These are phyloP conservation scores for Scleroderma citrinum DNA, from an alignment of 768 basidiomycete species.

Conservation along the genomic window DNA sequence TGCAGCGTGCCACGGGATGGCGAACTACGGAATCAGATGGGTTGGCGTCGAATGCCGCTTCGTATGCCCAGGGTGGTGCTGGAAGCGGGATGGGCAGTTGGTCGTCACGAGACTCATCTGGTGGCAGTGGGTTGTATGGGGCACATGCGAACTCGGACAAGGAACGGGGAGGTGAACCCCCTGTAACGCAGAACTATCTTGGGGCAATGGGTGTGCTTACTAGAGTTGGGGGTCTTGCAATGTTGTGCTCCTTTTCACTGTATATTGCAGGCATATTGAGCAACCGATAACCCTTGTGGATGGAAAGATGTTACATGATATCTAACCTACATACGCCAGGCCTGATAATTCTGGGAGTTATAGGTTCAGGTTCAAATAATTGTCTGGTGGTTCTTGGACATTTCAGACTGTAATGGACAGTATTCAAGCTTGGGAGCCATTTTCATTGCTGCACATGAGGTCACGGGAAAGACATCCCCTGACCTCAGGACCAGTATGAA, in stretches of 20 bases:
- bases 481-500: not conserved
- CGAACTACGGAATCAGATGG: not conserved
- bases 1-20: conserved; percentile 7
- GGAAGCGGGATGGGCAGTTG: no score
- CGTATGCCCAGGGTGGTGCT: not conserved
- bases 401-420: no score
- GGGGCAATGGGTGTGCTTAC: not conserved
- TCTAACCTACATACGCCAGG: no score
- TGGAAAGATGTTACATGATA: no score
- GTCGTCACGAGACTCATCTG: not conserved
- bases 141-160: not conserved
- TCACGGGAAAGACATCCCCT: not conserved
- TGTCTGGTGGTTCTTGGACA: no score
- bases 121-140: not conserved
- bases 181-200: not conserved
- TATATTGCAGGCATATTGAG: not conserved
- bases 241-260: not conserved
- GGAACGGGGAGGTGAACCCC: not conserved
- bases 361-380: no score
- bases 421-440: no score
- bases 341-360: no score
- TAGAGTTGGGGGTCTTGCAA: not conserved
- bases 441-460: no score
- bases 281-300: not conserved
- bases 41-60: not conserved